Evolutionary conservation across 352 stramenopile genomes (phyloP).

Genomic region (Phytophthora pistaciae): DNA sequence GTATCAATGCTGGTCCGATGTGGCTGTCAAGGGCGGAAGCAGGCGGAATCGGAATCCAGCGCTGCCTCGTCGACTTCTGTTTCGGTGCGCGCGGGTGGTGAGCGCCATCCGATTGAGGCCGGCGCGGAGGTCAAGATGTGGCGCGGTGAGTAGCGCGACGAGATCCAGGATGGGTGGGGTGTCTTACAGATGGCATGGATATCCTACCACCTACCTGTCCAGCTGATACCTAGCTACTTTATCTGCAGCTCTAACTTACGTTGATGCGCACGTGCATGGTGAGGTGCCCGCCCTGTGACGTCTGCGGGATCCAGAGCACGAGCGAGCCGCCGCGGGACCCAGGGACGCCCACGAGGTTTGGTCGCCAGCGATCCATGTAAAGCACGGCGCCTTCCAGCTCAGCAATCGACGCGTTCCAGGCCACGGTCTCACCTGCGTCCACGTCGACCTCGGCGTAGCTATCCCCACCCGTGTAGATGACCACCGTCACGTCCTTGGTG

Average conservation of each 20-base stretch:
- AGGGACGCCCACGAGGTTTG: conserved; percentile 15
- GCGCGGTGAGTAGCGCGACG: not conserved
- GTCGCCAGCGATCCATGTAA: conserved; percentile 26
- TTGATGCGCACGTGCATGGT: conserved; percentile 16
- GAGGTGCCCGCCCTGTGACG: conserved; percentile 14
- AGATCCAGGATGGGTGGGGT: not conserved
- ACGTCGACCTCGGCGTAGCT: conserved; percentile 8
- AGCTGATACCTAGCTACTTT: not conserved
- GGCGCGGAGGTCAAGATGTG: not conserved
- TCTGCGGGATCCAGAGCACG: conserved; percentile 20
- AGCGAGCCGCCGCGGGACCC: conserved; percentile 19
- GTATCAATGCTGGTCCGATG: conserved; percentile 5
- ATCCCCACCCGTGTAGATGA: conserved; percentile 18
- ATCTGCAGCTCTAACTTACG: conserved; percentile 1
- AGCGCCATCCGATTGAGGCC: not conserved
- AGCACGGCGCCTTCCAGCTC: conserved; percentile 3
- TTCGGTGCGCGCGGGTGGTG: conserved; percentile 13
- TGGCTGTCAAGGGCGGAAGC: conserved; percentile 1
- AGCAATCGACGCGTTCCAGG: conserved; percentile 3
- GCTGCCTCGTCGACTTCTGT: conserved; percentile 23
- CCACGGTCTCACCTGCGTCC: conserved; percentile 11
- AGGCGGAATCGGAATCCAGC: conserved; percentile 12
- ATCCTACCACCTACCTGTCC: not conserved
- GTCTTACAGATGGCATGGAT: not conserved
- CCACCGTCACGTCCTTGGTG: conserved; percentile 21